Evolutionary conservation across 345 rosid species (phyloP).

Genomic region (Turnera subulata): DNA sequence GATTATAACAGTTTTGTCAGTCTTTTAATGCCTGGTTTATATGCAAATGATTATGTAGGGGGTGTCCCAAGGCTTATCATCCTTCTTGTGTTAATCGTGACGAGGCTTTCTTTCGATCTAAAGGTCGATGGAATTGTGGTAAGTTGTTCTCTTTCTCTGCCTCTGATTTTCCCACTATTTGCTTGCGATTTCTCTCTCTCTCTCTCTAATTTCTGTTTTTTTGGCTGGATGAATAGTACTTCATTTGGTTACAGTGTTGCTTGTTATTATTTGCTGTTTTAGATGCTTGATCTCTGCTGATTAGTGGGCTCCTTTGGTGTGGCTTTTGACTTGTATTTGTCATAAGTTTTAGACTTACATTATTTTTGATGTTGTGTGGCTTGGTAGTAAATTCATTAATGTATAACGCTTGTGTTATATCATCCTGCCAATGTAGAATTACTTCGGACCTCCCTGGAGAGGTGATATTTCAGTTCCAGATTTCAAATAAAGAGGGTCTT

Average conservation of each 20-base stretch:
- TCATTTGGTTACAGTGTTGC: not conserved
- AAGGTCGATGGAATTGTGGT: slow-evolving; percentile 98
- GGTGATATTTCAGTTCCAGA: not conserved
- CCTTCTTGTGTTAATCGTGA: slow-evolving; percentile 88
- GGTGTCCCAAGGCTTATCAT: slow-evolving; percentile 98
- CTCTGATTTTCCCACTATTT: not conserved
- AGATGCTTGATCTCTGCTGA: slow-evolving; percentile 13
- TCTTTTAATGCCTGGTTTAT: not conserved
- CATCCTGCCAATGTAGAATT: not conserved
- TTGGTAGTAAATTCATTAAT: not conserved
- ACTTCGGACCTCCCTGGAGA: not conserved
- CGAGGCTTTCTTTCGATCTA: slow-evolving; percentile 78
- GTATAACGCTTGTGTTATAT: not conserved
- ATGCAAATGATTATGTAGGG: slow-evolving; percentile 44
- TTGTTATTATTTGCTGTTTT: slow-evolving; percentile 5
- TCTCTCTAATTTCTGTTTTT: not conserved
- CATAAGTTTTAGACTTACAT: not conserved
- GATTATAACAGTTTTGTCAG: no score
- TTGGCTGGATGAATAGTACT: not conserved
- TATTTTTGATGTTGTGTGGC: not conserved
- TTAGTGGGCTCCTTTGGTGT: slow-evolving; percentile 6
- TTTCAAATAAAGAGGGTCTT: not conserved
- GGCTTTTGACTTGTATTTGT: not conserved
- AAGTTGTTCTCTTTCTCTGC: slow-evolving; percentile 20
- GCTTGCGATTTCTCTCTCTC: not conserved